Evolutionary conservation across 1,284 basidiomycete genomes (phyloP).

Genomic region (Irpex sp.): DNA sequence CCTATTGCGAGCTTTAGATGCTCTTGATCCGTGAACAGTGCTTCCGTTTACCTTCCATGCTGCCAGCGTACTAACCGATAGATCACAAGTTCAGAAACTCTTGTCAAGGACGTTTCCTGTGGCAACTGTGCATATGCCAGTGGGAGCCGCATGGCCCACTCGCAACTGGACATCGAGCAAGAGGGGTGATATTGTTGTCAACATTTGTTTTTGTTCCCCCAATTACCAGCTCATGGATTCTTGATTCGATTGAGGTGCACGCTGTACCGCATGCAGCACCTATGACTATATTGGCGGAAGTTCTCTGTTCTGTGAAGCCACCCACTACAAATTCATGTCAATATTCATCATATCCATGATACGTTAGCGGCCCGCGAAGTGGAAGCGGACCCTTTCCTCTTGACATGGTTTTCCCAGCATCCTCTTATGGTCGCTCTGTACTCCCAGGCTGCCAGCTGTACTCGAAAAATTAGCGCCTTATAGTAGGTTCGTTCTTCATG

Average conservation of each 20-base stretch:
- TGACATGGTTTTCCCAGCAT: background rate
- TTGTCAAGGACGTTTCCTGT: too few relatives aligned
- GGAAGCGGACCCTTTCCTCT: background rate
- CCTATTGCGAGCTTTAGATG: background rate
- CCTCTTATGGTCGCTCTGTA: background rate
- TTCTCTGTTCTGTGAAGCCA: background rate
- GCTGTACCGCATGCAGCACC: background rate
- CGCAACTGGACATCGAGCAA: background rate
- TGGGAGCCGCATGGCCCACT: background rate
- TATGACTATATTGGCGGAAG: background rate
- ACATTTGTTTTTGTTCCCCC: background rate
- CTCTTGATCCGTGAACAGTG: background rate
- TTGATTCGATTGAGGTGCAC: background rate
- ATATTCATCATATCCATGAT: background rate
- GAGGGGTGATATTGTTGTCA: background rate
- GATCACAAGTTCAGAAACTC: too few relatives aligned
- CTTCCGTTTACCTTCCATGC: background rate
- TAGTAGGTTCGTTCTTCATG: background rate
- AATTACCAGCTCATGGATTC: background rate
- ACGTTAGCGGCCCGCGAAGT: background rate
- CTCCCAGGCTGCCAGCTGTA: background rate
- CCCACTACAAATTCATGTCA: background rate
- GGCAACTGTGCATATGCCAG: background rate
- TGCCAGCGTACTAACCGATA: background rate
- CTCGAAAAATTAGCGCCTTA: background rate